These are phyloP conservation scores for Golubevia sp. DNA, from an alignment of 1,284 basidiomycete species.

Conservation along the genomic window DNA sequence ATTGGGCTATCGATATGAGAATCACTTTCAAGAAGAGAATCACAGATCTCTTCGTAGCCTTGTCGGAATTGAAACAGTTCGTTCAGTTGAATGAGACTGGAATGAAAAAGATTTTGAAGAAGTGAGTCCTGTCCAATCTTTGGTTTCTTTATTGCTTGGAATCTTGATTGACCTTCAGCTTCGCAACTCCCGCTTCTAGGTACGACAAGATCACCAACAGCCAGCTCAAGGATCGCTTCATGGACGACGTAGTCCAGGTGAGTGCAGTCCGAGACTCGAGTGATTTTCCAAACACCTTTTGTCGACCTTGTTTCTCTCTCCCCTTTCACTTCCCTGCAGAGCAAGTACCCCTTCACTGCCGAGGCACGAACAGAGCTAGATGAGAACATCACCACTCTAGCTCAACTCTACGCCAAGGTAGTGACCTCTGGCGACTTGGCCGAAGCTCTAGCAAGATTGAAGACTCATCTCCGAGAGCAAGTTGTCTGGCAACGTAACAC, in stretches of 20 bases:
- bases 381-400: slow-evolving; percentile 69
- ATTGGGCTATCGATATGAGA: slow-evolving; percentile 85
- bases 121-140: slow-evolving; percentile 67
- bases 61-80: slow-evolving; percentile 84
- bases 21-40: slow-evolving; percentile 90
- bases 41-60: slow-evolving; percentile 77
- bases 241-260: slow-evolving; percentile 74
- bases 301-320: slow-evolving; percentile 19
- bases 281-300: neutral
- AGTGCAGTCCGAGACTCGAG: neutral
- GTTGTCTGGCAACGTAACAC: slow-evolving; percentile 94
- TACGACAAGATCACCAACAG: slow-evolving; percentile 94
- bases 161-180: neutral
- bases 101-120: slow-evolving; percentile 95
- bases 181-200: slow-evolving; percentile 62
- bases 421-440: slow-evolving; percentile 77
- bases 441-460: slow-evolving; percentile 79
- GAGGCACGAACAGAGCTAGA: slow-evolving; percentile 70
- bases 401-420: slow-evolving; percentile 82
- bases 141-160: neutral
- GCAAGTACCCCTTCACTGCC: slow-evolving; percentile 61
- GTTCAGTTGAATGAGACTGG: slow-evolving; percentile 92
- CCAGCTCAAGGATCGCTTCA: slow-evolving; percentile 81
- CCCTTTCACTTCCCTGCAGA: slow-evolving; percentile 72
- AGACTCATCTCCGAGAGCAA: slow-evolving; percentile 81